Base-by-base conservation (phyloP, 2,329 filamentous ascomycete genomes). In the Alternaria sp. region DNA sequence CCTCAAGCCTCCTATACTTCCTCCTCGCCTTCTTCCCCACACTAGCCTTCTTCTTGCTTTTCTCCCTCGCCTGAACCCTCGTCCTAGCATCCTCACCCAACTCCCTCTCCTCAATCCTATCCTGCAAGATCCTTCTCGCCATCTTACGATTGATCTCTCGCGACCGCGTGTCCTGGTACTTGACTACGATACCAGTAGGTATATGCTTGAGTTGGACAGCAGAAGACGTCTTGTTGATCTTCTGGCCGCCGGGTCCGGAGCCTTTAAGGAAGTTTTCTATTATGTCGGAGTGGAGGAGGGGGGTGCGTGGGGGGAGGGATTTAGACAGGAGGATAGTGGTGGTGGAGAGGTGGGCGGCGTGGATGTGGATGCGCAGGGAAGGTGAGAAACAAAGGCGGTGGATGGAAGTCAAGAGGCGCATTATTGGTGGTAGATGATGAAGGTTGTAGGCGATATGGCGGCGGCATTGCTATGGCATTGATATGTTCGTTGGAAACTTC, bases 211-310 rank as follows among this genome's bases (percentile, higher is more conserved):
- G 83, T 76, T 99, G 95, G 2, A 97, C 94, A 36, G 94, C 94
- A 0, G 92, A 97, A 65, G 89, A 93, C 26, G 95, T 99, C 86
- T 99, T 99, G 80, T 99, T 99, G 80, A 98, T 98, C 77, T 97
- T 97, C 76, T 99, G 95, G 0, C 95, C 95, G 24, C 95, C 95
- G 0, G 95, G 94, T 1, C 95, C 95, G 68, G 87, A 91, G 69
- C 95, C 95, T 76, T 95, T 96, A 60, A 99, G 84, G 79, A 96
- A 98, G 40, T 84, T 85, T 72, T 97, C 91, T 56, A 89, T 88
- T 66, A 98, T 87, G 51, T 97, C 93, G 17, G 84, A 81, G 66
- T 97, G 93, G 11, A 88, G 84, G 21, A 95, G 86, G 11, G 88
- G 85, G 13, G 90, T 89, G 4, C 93, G 88, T 5, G 92, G 89